Percentiles rank a stretch among this genome's conserved stretches.
These are phyloP conservation scores for Lactifluus pinguis DNA, from an alignment of 768 basidiomycete species.

Conservation along the genomic window DNA sequence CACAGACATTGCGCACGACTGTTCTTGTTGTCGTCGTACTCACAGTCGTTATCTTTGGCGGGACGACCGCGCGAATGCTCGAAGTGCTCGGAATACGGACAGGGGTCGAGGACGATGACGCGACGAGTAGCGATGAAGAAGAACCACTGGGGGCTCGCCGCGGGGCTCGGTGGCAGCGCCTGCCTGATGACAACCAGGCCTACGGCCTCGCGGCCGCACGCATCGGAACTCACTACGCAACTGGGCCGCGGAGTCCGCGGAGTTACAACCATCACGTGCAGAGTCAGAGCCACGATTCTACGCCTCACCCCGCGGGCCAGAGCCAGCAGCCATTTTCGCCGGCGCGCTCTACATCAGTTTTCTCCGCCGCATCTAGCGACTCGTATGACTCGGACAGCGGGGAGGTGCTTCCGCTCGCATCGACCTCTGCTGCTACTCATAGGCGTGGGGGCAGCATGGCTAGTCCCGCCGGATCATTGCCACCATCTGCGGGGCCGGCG, in stretches of 20 bases:
- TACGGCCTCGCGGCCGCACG: constrained; percentile 29
- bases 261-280: constrained; percentile 56
- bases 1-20: constrained; percentile 83
- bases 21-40: constrained; percentile 94
- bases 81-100: constrained; percentile 94
- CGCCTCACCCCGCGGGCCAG: background rate
- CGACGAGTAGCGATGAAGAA: constrained; percentile 42
- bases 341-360: constrained; percentile 30
- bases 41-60: constrained; percentile 91
- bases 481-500: constrained; percentile 7
- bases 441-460: background rate
- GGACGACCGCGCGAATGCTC: constrained; percentile 95
- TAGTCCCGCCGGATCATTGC: constrained; percentile 1
- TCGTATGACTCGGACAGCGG: constrained; percentile 65
- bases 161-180: constrained; percentile 15
- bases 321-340: constrained; percentile 7
- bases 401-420: constrained; percentile 72
- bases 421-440: constrained; percentile 28
- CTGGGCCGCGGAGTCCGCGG: constrained; percentile 28
- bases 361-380: constrained; percentile 69
- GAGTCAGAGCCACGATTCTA: background rate
- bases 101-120: constrained; percentile 90
- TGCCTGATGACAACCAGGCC: constrained; percentile 22
- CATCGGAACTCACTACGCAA: constrained; percentile 49
- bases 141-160: background rate